Evolutionary conservation across 73 alveolate species (phyloP).

Genomic region (Tetrahymena borealis): DNA sequence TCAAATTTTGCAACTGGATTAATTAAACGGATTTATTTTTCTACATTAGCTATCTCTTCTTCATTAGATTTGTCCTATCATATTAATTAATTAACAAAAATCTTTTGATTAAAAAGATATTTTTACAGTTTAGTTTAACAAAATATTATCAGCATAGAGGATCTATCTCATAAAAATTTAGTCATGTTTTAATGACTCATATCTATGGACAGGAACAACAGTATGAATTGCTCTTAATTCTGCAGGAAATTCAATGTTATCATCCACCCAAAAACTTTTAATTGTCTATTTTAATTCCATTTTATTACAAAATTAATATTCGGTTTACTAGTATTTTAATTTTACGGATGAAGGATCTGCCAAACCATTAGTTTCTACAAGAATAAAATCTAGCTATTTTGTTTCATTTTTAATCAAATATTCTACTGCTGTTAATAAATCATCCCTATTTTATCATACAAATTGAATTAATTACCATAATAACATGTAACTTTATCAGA

Average conservation of each 20-base stretch:
- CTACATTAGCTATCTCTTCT: not conserved
- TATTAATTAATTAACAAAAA: not conserved
- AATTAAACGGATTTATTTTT: slow-evolving; percentile 1
- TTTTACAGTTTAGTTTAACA: slow-evolving; percentile 49
- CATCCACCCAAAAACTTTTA: slow-evolving; percentile 70
- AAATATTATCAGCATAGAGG: slow-evolving; percentile 50
- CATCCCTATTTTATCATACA: slow-evolving; percentile 13
- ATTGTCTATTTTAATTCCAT: slow-evolving; percentile 12
- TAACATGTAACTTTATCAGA: not conserved
- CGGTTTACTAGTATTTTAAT: not conserved
- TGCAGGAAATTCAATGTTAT: slow-evolving; percentile 40
- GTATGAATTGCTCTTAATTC: slow-evolving; percentile 51
- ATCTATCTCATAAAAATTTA: slow-evolving; percentile 42
- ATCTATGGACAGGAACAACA: slow-evolving; percentile 47
- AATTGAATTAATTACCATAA: not conserved
- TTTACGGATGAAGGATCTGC: slow-evolving; percentile 61
- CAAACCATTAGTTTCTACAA: slow-evolving; percentile 70
- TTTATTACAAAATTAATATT: not conserved
- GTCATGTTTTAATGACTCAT: slow-evolving; percentile 7
- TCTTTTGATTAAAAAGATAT: not conserved
- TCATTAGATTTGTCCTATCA: slow-evolving; percentile 9
- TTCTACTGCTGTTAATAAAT: slow-evolving; percentile 50
- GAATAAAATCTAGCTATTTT: slow-evolving; percentile 40
- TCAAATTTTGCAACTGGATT: slow-evolving; percentile 42
- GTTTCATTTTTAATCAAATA: slow-evolving; percentile 50